Percentiles rank a stretch among this genome's conserved stretches.
Evolutionary conservation across 495 filamentous ascomycete genomes (phyloP).

Genomic region (Penicillium daleae): DNA sequence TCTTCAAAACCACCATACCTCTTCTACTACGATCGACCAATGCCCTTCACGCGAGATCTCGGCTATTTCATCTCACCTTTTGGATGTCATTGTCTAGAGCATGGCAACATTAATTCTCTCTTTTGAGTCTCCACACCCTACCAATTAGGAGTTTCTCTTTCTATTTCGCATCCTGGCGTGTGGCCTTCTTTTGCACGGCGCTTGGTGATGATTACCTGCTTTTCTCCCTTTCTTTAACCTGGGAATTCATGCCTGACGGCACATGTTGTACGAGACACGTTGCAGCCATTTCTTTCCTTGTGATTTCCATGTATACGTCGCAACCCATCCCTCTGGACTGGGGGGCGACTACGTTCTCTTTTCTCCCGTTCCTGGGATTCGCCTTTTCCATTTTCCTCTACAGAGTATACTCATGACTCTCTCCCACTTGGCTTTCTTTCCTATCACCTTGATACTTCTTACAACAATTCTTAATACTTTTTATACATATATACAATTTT

Average conservation of each 20-base stretch:
- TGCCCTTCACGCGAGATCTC: constrained; percentile 2
- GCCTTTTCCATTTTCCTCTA: constrained; percentile 5
- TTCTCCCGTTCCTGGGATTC: not conserved
- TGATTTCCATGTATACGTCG: constrained; percentile 7
- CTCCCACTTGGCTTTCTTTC: constrained; percentile 1
- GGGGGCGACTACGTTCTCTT: constrained; percentile 15
- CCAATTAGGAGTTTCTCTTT: not conserved
- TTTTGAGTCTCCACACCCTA: constrained; percentile 13
- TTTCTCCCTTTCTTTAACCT: constrained; percentile 17
- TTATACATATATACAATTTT: too few species aligned
- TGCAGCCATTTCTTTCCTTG: constrained; percentile 19
- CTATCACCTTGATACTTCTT: not conserved
- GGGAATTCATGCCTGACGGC: constrained; percentile 20
- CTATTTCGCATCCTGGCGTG: constrained; percentile 23
- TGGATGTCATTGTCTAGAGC: constrained; percentile 12
- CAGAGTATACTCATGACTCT: constrained; percentile 5
- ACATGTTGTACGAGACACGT: constrained; percentile 35
- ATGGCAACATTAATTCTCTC: constrained; percentile 5
- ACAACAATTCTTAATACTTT: constrained; percentile 14
- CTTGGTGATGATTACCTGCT: constrained; percentile 23
- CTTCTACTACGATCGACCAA: constrained; percentile 4
- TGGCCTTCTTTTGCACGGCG: constrained; percentile 30
- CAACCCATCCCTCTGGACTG: constrained; percentile 7
- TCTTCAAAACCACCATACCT: not conserved
- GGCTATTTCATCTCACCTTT: constrained; percentile 4